A percentile compares a stretch with the other conserved stretches of the same genome.
phyloP scores from a whole-genome alignment of 1,284 basidiomycete species.

The Coniferiporia sulphurascens region DNA sequence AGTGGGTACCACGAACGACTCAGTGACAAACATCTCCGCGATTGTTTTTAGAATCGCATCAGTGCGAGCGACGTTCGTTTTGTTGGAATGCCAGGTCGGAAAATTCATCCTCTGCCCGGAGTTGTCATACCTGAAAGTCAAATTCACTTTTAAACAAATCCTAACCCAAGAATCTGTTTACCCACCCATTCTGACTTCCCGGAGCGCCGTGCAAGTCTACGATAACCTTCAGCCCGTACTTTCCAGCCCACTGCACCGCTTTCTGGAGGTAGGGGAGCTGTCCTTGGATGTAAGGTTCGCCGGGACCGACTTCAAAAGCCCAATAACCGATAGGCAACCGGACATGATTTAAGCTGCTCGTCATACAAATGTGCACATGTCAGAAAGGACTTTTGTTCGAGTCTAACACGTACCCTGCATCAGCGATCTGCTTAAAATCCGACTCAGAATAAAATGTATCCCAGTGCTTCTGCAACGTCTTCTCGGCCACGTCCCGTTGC shows the following conservation, averaged over 20 bases:
- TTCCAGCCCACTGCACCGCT: slow-evolving; percentile 76
- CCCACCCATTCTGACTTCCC: slow-evolving; percentile 77
- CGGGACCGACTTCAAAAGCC: slow-evolving; percentile 80
- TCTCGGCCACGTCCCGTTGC: slow-evolving; percentile 41
- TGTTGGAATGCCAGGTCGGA: slow-evolving; percentile 68
- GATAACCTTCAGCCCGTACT: slow-evolving; percentile 76
- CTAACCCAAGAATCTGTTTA: slow-evolving; percentile 5
- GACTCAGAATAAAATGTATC: slow-evolving; percentile 75
- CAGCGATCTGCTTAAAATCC: slow-evolving; percentile 70
- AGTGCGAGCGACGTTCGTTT: slow-evolving; percentile 66
- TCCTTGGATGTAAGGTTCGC: slow-evolving; percentile 83
- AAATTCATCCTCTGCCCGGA: slow-evolving; percentile 65
- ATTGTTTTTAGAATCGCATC: slow-evolving; percentile 64
- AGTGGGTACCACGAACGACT: slow-evolving; percentile 54
- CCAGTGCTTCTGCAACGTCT: slow-evolving; percentile 65
- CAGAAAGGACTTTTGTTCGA: slow-evolving; percentile 21
- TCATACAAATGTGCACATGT: neutral
- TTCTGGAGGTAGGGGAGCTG: slow-evolving; percentile 68
- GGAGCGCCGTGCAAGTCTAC: slow-evolving; percentile 82
- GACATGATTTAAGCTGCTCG: slow-evolving; percentile 70
- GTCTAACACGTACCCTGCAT: slow-evolving; percentile 51
- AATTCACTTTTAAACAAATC: neutral
- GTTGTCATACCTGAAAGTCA: slow-evolving; percentile 70
- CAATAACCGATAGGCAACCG: slow-evolving; percentile 89
- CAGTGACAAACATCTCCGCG: slow-evolving; percentile 53